A percentile compares a stretch with the other conserved stretches of the same genome.
These are phyloP conservation scores for Mycena floridula DNA, from an alignment of 768 basidiomycete species.

Conservation along the genomic window DNA sequence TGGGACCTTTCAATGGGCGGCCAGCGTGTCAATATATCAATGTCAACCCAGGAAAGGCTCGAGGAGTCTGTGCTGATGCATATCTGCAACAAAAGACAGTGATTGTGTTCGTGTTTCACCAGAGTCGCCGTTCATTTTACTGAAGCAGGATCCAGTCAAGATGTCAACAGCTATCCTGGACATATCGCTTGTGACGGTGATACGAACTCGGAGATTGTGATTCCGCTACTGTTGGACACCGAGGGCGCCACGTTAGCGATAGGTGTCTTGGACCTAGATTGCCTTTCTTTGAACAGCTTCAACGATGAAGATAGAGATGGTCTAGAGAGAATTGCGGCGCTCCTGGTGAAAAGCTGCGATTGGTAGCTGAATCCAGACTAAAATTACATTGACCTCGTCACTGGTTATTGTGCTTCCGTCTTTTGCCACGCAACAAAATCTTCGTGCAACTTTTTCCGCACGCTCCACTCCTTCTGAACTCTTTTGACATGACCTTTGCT, in stretches of 20 bases:
- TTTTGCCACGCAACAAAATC: conserved; percentile 57
- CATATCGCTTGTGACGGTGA: conserved; percentile 94
- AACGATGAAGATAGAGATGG: conserved; percentile 73
- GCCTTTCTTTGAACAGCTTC: conserved; percentile 65
- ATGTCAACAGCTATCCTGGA: conserved; percentile 80
- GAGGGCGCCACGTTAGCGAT: conserved; percentile 27
- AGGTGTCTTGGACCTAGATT: conserved; percentile 85
- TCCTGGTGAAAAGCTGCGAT: conserved; percentile 58
- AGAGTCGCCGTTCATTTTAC: too few species aligned
- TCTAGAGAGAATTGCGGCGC: conserved; percentile 61
- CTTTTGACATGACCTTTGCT: conserved; percentile 80
- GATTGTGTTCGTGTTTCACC: too few species aligned
- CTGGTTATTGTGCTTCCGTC: conserved; percentile 7
- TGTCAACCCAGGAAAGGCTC: conserved; percentile 41
- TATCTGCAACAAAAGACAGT: conserved; percentile 52
- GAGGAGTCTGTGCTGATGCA: conserved; percentile 86
- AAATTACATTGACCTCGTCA: too few species aligned
- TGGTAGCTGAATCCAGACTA: conserved; percentile 55
- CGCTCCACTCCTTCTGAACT: conserved; percentile 61
- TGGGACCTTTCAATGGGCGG: conserved; percentile 86
- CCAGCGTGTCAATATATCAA: conserved; percentile 87
- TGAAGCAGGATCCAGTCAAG: too few species aligned
- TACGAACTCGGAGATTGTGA: conserved; percentile 87
- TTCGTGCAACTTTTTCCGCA: conserved; percentile 75
- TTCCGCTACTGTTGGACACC: conserved; percentile 53